These are phyloP conservation scores for Verticillium albo-atrum DNA, from an alignment of 2,329 filamentous ascomycete genomes.

Conservation along the genomic window DNA sequence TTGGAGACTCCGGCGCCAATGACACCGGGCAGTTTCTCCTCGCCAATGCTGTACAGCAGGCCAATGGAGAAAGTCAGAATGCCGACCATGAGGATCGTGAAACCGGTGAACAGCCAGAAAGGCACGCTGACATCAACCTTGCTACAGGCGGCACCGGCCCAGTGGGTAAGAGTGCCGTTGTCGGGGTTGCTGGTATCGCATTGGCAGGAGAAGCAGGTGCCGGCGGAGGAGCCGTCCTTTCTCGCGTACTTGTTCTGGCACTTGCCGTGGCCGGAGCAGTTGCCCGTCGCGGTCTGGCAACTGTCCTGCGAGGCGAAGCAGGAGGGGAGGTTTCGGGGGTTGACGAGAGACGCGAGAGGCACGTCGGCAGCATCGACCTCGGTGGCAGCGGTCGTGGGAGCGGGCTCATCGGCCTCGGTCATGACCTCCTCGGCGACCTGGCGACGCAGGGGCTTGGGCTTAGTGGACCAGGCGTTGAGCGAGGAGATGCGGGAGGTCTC, in stretches of 20 bases:
- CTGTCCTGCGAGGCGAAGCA: constrained; percentile 70
- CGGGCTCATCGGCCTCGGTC: constrained; percentile 17
- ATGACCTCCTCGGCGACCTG: constrained; percentile 46
- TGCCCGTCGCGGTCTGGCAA: constrained; percentile 67
- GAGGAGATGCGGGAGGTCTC: constrained; percentile 33
- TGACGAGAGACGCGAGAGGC: constrained; percentile 19
- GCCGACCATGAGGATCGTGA: constrained; percentile 65
- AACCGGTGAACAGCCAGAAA: constrained; percentile 81
- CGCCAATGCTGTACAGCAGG: constrained; percentile 77
- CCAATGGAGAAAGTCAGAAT: constrained; percentile 68
- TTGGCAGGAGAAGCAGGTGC: constrained; percentile 70
- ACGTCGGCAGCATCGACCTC: constrained; percentile 7
- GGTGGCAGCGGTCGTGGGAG: constrained; percentile 9
- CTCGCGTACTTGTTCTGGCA: constrained; percentile 65
- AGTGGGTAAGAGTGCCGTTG: constrained; percentile 62
- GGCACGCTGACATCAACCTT: constrained; percentile 86
- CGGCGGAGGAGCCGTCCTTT: constrained; percentile 32
- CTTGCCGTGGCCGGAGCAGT: constrained; percentile 76
- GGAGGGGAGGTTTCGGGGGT: constrained; percentile 49
- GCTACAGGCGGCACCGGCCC: constrained; percentile 82
- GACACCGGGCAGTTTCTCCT: constrained; percentile 85
- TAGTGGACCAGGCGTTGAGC: constrained; percentile 33
- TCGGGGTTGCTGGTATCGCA: constrained; percentile 59
- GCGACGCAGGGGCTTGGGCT: constrained; percentile 38
- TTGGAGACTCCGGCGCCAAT: constrained; percentile 91